phyloP scores from a whole-genome alignment of 2,329 filamentous ascomycete genomes.

The Epichloe bromicola region DNA sequence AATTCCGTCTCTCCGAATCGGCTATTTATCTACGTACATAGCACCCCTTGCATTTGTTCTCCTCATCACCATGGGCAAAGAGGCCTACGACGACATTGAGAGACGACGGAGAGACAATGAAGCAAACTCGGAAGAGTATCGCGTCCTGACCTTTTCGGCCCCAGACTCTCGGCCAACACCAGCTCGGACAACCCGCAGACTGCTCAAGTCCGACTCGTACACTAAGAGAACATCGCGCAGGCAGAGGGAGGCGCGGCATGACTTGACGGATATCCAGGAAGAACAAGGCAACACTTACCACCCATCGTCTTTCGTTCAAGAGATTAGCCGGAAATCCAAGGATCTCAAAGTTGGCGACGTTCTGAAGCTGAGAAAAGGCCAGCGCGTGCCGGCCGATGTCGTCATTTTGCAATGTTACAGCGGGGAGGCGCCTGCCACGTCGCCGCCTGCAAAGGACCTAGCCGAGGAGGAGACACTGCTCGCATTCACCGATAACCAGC shows the following conservation, averaged over 20 bases:
- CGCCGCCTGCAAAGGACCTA: conserved; percentile 16
- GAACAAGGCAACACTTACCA: conserved; percentile 46
- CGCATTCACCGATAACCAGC: conserved; percentile 26
- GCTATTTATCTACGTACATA: conserved; percentile 89
- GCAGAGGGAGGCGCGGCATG: conserved; percentile 17
- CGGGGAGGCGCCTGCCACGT: conserved; percentile 32
- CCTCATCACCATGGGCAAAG: conserved; percentile 84
- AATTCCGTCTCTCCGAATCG: conserved; percentile 79
- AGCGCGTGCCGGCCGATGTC: conserved; percentile 87
- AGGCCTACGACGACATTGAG: conserved; percentile 86
- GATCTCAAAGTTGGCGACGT: conserved; percentile 92
- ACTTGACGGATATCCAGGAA: conserved; percentile 53
- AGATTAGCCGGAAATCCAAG: conserved; percentile 68
- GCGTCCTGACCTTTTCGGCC: conserved; percentile 59
- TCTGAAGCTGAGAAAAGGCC: conserved; percentile 82
- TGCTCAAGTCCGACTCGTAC: conserved; percentile 30
- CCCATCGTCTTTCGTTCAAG: conserved; percentile 41
- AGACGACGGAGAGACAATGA: conserved; percentile 78
- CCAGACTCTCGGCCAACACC: conserved; percentile 27
- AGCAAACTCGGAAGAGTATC: conserved; percentile 85
- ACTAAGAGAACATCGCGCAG: conserved; percentile 19
- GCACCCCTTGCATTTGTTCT: conserved; percentile 87
- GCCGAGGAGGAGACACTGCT: conserved; percentile 28
- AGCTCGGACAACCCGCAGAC: conserved; percentile 21
- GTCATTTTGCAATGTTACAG: conserved; percentile 76